phyloP scores from a whole-genome alignment of 2,329 filamentous ascomycete genomes.

The Arthrobotrys musiformis region DNA sequence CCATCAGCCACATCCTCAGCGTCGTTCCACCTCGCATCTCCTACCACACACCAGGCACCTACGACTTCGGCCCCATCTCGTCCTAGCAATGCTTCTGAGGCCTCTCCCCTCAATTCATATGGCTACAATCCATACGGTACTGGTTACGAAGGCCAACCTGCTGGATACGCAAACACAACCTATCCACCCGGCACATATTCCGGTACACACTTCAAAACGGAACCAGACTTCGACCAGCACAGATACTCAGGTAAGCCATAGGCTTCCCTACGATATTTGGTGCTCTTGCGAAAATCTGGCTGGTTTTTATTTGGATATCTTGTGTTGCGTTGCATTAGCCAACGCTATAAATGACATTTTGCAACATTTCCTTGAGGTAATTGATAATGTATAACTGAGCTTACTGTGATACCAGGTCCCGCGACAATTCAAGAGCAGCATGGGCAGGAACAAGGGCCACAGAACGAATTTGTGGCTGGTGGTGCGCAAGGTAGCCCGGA shows the following conservation, averaged over 20 bases:
- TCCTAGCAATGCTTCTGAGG: slow-evolving; percentile 33
- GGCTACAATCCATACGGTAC: slow-evolving; percentile 48
- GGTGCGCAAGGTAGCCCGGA: slow-evolving; percentile 1
- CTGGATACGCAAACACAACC: slow-evolving; percentile 32
- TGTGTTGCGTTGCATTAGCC: slow-evolving; percentile 55
- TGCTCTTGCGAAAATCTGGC: slow-evolving; percentile 53
- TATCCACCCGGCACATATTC: slow-evolving; percentile 39
- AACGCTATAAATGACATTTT: slow-evolving; percentile 46
- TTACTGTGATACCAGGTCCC: slow-evolving; percentile 56
- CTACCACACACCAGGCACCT: slow-evolving; percentile 28
- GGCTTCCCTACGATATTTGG: slow-evolving; percentile 56
- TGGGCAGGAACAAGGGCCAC: slow-evolving; percentile 19
- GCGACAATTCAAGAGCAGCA: slow-evolving; percentile 59
- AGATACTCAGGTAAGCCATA: slow-evolving; percentile 55
- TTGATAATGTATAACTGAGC: slow-evolving; percentile 53
- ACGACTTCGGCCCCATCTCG: slow-evolving; percentile 19
- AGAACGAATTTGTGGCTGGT: background rate
- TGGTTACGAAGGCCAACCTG: slow-evolving; percentile 33
- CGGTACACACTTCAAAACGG: slow-evolving; percentile 34
- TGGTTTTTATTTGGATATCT: slow-evolving; percentile 52
- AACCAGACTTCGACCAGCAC: slow-evolving; percentile 49
- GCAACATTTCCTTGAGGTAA: slow-evolving; percentile 43
- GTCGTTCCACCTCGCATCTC: slow-evolving; percentile 44
- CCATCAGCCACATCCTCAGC: slow-evolving; percentile 42
- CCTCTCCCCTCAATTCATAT: slow-evolving; percentile 38